Evolutionary conservation across 495 filamentous ascomycete species (phyloP), one percentile per base, ranked within the genome.

Genomic region (Xylaria telfairii): DNA sequence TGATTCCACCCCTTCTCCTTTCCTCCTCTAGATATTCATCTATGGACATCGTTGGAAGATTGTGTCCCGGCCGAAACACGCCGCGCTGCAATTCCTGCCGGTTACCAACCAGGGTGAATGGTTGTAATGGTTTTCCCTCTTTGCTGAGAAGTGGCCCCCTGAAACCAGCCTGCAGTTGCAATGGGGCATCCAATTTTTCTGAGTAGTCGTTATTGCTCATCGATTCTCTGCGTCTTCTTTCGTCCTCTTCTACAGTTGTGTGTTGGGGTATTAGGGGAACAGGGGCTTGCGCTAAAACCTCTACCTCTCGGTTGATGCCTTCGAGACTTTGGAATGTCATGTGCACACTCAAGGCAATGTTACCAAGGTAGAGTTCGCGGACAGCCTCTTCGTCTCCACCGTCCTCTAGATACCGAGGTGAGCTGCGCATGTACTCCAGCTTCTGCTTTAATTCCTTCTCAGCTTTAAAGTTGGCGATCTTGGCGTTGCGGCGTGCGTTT

Each of bases 1-100:
- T 91, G 28, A 99, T 92, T n/a, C 93, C 93, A 10, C 96, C 96
- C 77, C 92, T 84, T 71, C 87, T 85, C 70, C 90, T 85, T 80
- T 99, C 96, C 82, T 99, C 96, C 57, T 95, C 95, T 19, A 99
- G 83, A 77, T 98, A 98, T 80, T 99, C 96, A 72, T 99, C 96
- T 70, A 99, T 98, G 0, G 89, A 92, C 96, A 98, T 98, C 0
- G 96, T 98, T 10, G 96, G 96, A 51, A 99, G 82, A 80, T 92
- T 97, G 78, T 99, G 96, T 9, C 95, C 92, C 3, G 94, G 89
- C 65, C 91, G 87, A 80, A 99, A 99, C 3, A 98, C 95, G 4
- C 95, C 93, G 57, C 90, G 83, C 65, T 90, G 90, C 49, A 97
- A 80, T 72, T 92, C 87, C 75, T 94, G 88, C 6, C 96, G 88